Conservation (phyloP, 352 stramenopile species). For the Globisporangium paddicum region DNA sequence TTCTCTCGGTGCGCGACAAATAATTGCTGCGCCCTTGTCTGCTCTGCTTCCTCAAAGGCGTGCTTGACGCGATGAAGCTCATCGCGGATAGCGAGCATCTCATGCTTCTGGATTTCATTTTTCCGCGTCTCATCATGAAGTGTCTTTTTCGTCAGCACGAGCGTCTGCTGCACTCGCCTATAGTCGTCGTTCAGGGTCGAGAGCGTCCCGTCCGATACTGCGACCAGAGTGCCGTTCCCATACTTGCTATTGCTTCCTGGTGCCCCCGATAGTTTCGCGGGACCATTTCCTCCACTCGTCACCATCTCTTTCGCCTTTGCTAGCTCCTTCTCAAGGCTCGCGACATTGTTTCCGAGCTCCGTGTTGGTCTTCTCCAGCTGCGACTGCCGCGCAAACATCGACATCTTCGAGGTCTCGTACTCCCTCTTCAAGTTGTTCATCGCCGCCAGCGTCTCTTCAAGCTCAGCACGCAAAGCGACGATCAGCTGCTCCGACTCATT, state of each 20-base stretch:
- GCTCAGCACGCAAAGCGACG: conserved; percentile 45
- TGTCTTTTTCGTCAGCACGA: conserved; percentile 69
- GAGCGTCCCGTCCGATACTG: conserved; percentile 14
- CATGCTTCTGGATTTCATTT: conserved; percentile 62
- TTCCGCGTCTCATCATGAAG: conserved; percentile 67
- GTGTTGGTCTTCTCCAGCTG: conserved; percentile 74
- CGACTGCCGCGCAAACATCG: conserved; percentile 70
- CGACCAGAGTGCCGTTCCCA: conserved; percentile 4
- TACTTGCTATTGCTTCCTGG: conserved; percentile 1
- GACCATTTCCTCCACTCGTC: not conserved
- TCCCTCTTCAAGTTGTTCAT: conserved; percentile 65
- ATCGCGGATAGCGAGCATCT: conserved; percentile 44
- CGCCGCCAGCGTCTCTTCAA: conserved; percentile 57
- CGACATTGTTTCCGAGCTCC: conserved; percentile 63
- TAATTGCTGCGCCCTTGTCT: conserved; percentile 33
- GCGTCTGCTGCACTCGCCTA: conserved; percentile 49
- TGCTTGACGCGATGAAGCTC: conserved; percentile 58
- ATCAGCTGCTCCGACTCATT: conserved; percentile 70
- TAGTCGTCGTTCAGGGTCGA: conserved; percentile 51
- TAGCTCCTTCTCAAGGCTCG: conserved; percentile 55
- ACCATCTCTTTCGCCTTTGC: conserved; percentile 31
- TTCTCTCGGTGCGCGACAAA: conserved; percentile 34
- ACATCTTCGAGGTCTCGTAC: conserved; percentile 50
- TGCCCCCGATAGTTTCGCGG: not conserved
- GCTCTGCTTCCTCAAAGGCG: conserved; percentile 24